Percentiles rank a stretch among this genome's conserved stretches.
These are phyloP conservation scores for Cymbidium sinense DNA, from an alignment of 106 monocot genomes.

Conservation along the genomic window DNA sequence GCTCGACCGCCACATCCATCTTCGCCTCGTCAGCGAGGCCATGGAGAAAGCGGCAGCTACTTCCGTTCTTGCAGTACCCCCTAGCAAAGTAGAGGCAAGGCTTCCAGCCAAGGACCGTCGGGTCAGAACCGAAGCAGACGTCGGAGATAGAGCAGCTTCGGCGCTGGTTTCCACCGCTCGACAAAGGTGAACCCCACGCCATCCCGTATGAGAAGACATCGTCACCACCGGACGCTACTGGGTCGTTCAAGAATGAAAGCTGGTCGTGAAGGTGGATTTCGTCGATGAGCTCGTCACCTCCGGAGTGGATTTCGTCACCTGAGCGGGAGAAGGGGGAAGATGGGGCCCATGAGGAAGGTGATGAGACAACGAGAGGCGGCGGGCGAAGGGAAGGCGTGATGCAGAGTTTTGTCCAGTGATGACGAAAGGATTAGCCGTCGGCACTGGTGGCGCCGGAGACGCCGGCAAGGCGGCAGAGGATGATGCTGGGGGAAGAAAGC, in stretches of 20 bases:
- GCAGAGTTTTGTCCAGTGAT: neutral
- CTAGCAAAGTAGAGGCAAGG: constrained; percentile 86
- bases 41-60: constrained; percentile 68
- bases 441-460: no score
- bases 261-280: constrained; percentile 30
- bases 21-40: constrained; percentile 36
- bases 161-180: constrained; percentile 21
- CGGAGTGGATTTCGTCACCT: neutral
- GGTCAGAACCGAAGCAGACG: constrained; percentile 40
- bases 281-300: constrained; percentile 34
- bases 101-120: constrained; percentile 40
- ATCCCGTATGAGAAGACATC: constrained; percentile 34
- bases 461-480: constrained; percentile 2
- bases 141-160: constrained; percentile 50
- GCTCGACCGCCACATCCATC: constrained; percentile 50
- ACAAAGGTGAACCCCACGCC: constrained; percentile 33
- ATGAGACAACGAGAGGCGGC: neutral
- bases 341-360: constrained; percentile 6
- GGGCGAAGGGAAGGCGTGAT: constrained; percentile 6
- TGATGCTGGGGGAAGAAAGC: constrained; percentile 13
- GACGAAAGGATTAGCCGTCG: no score
- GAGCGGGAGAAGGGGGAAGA: constrained; percentile 1
- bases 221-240: constrained; percentile 15
- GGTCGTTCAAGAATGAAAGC: constrained; percentile 60
- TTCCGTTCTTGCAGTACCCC: constrained; percentile 91